Base-by-base conservation (phyloP, 176 grass and related monocot species). In the Paspalum notatum region DNA sequence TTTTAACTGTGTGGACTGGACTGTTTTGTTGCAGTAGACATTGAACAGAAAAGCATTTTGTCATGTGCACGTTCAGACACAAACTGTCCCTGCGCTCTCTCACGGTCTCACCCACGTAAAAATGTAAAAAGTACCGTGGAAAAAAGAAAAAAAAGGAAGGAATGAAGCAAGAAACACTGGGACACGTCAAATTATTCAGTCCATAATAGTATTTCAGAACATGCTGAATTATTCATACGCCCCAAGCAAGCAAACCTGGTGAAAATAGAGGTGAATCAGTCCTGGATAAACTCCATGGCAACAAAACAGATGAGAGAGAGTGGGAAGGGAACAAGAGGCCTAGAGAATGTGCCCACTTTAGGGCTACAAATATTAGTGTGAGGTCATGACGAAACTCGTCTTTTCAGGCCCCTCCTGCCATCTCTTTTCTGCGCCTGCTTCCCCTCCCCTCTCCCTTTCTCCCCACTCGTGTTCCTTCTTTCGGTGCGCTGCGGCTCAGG, bases 331-430 rank as follows among this genome's bases (percentile, higher is more conserved):
- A 81, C 71, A 88, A 84, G 68, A 84, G 44, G 54, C 86, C 81
- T 80, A 27, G 86, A 84, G 68, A 49, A 58, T 66, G 75, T 27
- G 66, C 57, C 6, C 68, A 20, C 86, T 79, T 88, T 84, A 44
- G 27, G 75, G 82, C 27, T 55, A 69, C 77, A 85, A 62, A 63
- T 85, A 63, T 46, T 69, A 12, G 64, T 89, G 82, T 85, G 87
- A 66, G 82, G 55, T 76, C 87, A 71, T 81, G 63, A 57, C 11
- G 38, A 1, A 7, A 37, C 38, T 20, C 82, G 49, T 65, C 87
- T 89, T 89, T 89, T 85, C 63, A 81, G 63, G 42, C 7, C 72
- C 50, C 50, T 16, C 21, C 18, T 66, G 72, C 53, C 79, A 71
- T 21, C 60, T 77, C 49, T 63, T 65, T 87, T 18, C 69, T 65